Evolutionary conservation across 1,284 basidiomycete species (phyloP).

Genomic region (Naganishia cerealis): DNA sequence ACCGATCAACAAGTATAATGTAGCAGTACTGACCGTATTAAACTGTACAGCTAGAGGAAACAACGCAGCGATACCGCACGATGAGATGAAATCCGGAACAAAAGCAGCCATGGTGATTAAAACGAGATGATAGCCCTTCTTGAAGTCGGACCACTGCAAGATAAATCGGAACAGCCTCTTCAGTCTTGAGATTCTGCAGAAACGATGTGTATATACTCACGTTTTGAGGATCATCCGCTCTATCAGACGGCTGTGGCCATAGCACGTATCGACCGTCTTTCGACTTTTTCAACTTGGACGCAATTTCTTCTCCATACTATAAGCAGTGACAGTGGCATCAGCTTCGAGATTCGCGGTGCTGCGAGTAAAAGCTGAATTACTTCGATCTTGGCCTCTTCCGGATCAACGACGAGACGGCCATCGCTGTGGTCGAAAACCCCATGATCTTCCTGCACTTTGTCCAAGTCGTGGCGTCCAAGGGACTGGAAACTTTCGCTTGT

Average conservation of each 20-base stretch:
- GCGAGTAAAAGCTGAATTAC: neutral
- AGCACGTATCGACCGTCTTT: conserved; percentile 22
- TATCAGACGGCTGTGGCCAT: conserved; percentile 24
- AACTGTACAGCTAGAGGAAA: conserved; percentile 26
- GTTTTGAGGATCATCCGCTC: conserved; percentile 26
- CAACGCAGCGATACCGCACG: conserved; percentile 26
- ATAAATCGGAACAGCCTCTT: neutral
- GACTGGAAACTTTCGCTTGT: conserved; percentile 18
- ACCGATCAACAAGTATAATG: neutral
- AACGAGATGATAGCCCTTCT: conserved; percentile 24
- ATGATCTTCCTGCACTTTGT: conserved; percentile 21
- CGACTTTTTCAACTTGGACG: conserved; percentile 15
- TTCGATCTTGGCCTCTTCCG: conserved; percentile 30
- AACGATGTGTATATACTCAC: conserved; percentile 1
- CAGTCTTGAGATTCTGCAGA: neutral
- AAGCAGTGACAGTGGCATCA: neutral
- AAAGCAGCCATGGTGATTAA: conserved; percentile 30
- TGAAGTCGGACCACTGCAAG: conserved; percentile 21
- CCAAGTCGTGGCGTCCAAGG: conserved; percentile 20
- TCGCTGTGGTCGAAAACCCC: conserved; percentile 26
- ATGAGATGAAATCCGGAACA: conserved; percentile 27
- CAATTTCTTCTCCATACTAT: conserved; percentile 15
- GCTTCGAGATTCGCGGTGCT: neutral
- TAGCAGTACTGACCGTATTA: conserved; percentile 5
- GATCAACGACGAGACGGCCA: conserved; percentile 28